phyloP scores from a whole-genome alignment of 129 eudicot species.

The Solidago caesia region DNA sequence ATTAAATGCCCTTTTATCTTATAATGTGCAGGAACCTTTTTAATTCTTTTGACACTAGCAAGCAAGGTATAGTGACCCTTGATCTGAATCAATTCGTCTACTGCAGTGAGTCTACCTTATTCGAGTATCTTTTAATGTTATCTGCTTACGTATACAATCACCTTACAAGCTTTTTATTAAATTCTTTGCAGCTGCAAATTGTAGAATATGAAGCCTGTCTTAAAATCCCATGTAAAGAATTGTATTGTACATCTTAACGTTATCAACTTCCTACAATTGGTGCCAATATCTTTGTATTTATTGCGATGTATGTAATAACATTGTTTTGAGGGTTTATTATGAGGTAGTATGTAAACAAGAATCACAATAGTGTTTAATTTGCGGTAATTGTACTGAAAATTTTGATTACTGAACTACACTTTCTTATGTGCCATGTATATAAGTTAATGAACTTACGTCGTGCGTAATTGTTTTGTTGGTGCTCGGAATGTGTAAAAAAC shows the following conservation, averaged over 20 bases:
- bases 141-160: background rate
- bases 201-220: slow-evolving; percentile 61
- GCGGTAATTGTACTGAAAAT: background rate
- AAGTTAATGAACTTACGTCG: too few species aligned
- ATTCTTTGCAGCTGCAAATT: slow-evolving; percentile 68
- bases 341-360: background rate
- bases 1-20: slow-evolving; percentile 4
- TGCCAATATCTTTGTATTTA: slow-evolving; percentile 17
- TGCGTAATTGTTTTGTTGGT: too few species aligned
- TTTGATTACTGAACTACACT: background rate
- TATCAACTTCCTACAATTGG: background rate
- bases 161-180: slow-evolving; percentile 9
- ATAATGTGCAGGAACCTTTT: slow-evolving; percentile 66
- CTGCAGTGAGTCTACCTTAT: slow-evolving; percentile 62
- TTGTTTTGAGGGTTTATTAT: background rate
- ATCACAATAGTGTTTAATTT: background rate
- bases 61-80: slow-evolving; percentile 93
- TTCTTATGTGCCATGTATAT: background rate
- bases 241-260: background rate
- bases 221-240: slow-evolving; percentile 9
- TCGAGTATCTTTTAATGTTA: slow-evolving; percentile 2
- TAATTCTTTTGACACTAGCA: slow-evolving; percentile 83
- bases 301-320: slow-evolving; percentile 9
- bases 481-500: too few species aligned
- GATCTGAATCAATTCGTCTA: slow-evolving; percentile 88